These are phyloP conservation scores for Staphylotrichum tortipilum DNA, from an alignment of 495 filamentous ascomycete species.

Conservation along the genomic window DNA sequence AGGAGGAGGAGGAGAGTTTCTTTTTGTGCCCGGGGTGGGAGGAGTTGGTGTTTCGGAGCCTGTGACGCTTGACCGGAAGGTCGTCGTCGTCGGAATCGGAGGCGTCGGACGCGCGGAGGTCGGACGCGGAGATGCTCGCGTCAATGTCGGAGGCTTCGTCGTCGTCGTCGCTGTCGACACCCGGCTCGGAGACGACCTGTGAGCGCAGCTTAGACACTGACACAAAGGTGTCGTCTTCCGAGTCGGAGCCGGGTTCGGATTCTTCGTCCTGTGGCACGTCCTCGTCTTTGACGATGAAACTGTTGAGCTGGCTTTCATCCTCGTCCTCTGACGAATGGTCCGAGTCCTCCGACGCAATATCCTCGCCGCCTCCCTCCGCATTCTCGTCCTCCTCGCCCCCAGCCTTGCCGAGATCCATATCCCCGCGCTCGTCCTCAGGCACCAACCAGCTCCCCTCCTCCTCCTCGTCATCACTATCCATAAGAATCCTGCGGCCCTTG, in stretches of 20 bases:
- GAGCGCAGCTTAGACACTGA: constrained; percentile 34
- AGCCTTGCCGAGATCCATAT: constrained; percentile 58
- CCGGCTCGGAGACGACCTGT: constrained; percentile 18
- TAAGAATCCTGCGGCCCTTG: constrained; percentile 38
- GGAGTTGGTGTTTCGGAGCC: background rate
- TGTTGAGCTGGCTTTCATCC: constrained; percentile 39
- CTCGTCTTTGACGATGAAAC: constrained; percentile 40
- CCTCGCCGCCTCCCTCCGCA: constrained; percentile 76
- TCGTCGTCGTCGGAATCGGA: constrained; percentile 28
- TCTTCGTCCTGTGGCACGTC: background rate
- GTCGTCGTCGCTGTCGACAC: constrained; percentile 19
- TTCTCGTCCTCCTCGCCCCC: constrained; percentile 79
- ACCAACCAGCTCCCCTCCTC: constrained; percentile 67
- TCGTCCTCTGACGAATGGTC: constrained; percentile 26
- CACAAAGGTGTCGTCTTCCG: constrained; percentile 32
- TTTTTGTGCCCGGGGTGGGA: constrained; percentile 17
- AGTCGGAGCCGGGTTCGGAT: constrained; percentile 37
- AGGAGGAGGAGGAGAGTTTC: too few species aligned
- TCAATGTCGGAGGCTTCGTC: constrained; percentile 11
- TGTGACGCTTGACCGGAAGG: constrained; percentile 4
- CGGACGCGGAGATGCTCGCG: constrained; percentile 26
- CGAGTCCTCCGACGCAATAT: constrained; percentile 58
- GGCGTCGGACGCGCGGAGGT: constrained; percentile 35
- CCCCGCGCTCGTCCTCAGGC: constrained; percentile 48
- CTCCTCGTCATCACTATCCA: constrained; percentile 61